Percentiles rank a stretch among this genome's conserved stretches.
These are phyloP conservation scores for Mycena olivaceomarginata DNA, from an alignment of 768 basidiomycete species.

Conservation along the genomic window DNA sequence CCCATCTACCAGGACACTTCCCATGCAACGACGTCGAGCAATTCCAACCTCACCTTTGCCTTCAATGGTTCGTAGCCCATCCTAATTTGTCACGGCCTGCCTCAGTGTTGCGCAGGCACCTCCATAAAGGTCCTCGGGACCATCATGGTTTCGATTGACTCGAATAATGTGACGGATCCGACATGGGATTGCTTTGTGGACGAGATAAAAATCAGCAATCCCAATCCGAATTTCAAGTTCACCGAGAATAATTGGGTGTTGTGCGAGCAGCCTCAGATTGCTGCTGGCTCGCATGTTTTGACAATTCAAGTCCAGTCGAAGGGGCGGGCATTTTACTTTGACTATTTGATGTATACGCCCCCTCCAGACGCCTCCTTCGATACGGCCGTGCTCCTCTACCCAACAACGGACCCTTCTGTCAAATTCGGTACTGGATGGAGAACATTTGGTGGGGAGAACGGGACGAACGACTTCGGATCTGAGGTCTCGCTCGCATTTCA, in stretches of 20 bases:
- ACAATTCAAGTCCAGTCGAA: slow-evolving; percentile 53
- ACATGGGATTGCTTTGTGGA: slow-evolving; percentile 58
- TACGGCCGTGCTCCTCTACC: slow-evolving; percentile 22
- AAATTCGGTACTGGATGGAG: slow-evolving; percentile 46
- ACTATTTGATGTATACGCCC: slow-evolving; percentile 52
- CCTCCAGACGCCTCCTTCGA: slow-evolving; percentile 4
- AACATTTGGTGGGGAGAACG: slow-evolving; percentile 33
- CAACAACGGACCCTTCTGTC: slow-evolving; percentile 45
- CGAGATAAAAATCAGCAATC: slow-evolving; percentile 43
- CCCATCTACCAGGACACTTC: slow-evolving; percentile 32
- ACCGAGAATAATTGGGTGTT: slow-evolving; percentile 57
- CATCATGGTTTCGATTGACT: slow-evolving; percentile 26
- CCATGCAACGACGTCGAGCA: slow-evolving; percentile 24
- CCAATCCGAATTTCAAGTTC: slow-evolving; percentile 42
- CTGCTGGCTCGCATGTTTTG: slow-evolving; percentile 50
- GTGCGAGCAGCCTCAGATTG: slow-evolving; percentile 48
- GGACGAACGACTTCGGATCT: slow-evolving; percentile 42
- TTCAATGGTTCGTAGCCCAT: slow-evolving; percentile 28
- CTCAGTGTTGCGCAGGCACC: slow-evolving; percentile 47
- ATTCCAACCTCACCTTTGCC: slow-evolving; percentile 24
- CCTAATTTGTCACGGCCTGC: neutral
- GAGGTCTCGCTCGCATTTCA: slow-evolving; percentile 48
- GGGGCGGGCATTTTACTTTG: slow-evolving; percentile 53
- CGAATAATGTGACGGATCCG: slow-evolving; percentile 48
- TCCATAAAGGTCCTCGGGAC: slow-evolving; percentile 50